phyloP scores from a whole-genome alignment of 306 rosid genomes.

The Trichosanthes truncata region DNA sequence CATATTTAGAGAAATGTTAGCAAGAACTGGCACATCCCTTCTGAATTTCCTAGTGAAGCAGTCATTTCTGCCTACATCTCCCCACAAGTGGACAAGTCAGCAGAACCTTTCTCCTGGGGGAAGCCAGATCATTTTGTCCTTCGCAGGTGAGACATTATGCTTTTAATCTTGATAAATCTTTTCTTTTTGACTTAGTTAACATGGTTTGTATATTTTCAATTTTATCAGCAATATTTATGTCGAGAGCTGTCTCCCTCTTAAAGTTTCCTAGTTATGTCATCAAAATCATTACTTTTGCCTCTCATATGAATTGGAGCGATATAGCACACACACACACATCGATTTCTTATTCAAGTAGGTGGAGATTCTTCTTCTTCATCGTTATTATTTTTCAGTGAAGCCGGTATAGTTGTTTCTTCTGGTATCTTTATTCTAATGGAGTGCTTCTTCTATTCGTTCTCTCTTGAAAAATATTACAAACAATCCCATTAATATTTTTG shows the following conservation, averaged over 20 bases:
- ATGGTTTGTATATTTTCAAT: background rate
- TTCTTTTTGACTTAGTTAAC: background rate
- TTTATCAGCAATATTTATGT: background rate
- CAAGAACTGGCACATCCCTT: conserved; percentile 96
- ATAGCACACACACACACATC: background rate
- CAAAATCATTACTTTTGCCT: background rate
- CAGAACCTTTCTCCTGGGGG: conserved; percentile 82
- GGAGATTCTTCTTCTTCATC: background rate
- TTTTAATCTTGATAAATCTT: background rate
- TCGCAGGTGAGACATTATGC: conserved; percentile 59
- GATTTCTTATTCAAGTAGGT: background rate
- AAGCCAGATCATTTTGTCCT: conserved; percentile 94
- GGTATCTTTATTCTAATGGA: background rate
- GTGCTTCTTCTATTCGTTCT: background rate
- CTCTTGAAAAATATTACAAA: background rate
- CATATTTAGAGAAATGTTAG: conserved; percentile 80
- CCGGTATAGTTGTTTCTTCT: background rate
- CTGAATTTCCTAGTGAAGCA: conserved; percentile 76
- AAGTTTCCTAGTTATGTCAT: background rate
- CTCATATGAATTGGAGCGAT: background rate
- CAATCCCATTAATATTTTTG: background rate
- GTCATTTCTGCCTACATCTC: conserved; percentile 66
- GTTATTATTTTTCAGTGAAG: background rate
- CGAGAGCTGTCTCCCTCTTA: background rate
- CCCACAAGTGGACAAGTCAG: conserved; percentile 88